These are phyloP conservation scores for Pseudogymnoascus sp. DNA, from an alignment of 2,329 filamentous ascomycete species.

Conservation along the genomic window DNA sequence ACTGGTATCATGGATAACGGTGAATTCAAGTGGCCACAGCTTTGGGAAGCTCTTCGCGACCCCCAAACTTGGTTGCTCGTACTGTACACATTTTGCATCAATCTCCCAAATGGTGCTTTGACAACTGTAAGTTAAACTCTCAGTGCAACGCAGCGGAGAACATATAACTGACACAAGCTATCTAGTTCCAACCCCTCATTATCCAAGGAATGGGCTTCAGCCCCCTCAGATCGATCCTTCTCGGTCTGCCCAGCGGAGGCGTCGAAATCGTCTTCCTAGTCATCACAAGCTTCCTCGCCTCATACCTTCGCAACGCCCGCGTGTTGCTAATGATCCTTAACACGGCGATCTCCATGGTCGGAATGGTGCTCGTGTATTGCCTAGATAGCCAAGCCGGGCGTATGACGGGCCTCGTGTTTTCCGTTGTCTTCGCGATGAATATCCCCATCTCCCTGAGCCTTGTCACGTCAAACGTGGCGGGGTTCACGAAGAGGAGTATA, in stretches of 20 bases:
- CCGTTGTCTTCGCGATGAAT: slow-evolving; percentile 50
- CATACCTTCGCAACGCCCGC: slow-evolving; percentile 12
- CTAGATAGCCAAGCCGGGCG: slow-evolving; percentile 41
- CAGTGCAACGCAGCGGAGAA: background rate
- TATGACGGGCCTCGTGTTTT: slow-evolving; percentile 47
- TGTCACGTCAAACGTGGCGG: slow-evolving; percentile 57
- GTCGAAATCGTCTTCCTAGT: slow-evolving; percentile 13
- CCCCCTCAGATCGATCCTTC: slow-evolving; percentile 27
- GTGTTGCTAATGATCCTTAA: slow-evolving; percentile 14
- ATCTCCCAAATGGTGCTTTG: slow-evolving; percentile 32
- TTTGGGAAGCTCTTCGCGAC: slow-evolving; percentile 32
- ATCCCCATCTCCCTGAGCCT: slow-evolving; percentile 26
- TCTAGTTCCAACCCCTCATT: slow-evolving; percentile 30
- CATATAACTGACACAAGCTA: background rate
- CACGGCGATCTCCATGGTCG: slow-evolving; percentile 43
- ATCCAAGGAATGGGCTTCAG: slow-evolving; percentile 32
- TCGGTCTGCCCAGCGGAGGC: slow-evolving; percentile 55
- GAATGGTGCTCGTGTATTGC: slow-evolving; percentile 49
- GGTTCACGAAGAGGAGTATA: slow-evolving; percentile 56
- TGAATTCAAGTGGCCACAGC: slow-evolving; percentile 31
- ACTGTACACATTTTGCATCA: slow-evolving; percentile 23
- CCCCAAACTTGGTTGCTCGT: slow-evolving; percentile 25
- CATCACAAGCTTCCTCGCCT: slow-evolving; percentile 11
- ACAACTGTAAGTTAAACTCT: slow-evolving; percentile 27
- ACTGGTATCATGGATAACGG: slow-evolving; percentile 14